Percentiles rank a stretch among this genome's conserved stretches.
Conservation (phyloP, 2,329 filamentous ascomycete genomes). For the Pseudocercospora fuligena region DNA sequence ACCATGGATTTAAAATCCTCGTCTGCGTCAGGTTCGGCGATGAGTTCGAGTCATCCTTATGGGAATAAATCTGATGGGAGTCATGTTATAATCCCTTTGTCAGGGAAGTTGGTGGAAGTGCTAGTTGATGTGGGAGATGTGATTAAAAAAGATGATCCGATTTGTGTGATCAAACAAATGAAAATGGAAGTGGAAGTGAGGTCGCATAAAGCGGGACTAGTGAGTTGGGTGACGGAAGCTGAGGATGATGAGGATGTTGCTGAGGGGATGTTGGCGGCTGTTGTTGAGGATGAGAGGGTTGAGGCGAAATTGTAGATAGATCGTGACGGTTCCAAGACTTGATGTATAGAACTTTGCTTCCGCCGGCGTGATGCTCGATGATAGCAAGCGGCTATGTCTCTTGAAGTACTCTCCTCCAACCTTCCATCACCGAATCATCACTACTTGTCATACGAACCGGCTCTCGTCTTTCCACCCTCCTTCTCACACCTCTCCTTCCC, state of each 20-base stretch:
- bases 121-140: constrained; percentile 59
- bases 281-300: constrained; percentile 48
- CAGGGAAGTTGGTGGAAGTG: constrained; percentile 64
- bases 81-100: constrained; percentile 62
- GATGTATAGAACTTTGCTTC: too few species aligned
- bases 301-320: constrained; percentile 32
- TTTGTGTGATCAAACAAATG: constrained; percentile 68
- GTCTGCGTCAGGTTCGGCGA: constrained; percentile 48
- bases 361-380: too few species aligned
- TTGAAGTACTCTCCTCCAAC: neutral
- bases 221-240: constrained; percentile 58
- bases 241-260: constrained; percentile 62
- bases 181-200: constrained; percentile 72
- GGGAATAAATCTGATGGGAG: constrained; percentile 55
- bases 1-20: constrained; percentile 49
- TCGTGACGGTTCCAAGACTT: neutral
- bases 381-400: too few species aligned
- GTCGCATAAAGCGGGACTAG: constrained; percentile 52
- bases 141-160: constrained; percentile 56
- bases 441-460: neutral
- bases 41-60: constrained; percentile 48
- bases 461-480: neutral
- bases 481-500: neutral
- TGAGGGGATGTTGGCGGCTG: constrained; percentile 57
- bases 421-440: neutral